A percentile compares a stretch with the other conserved stretches of the same genome.
Evolutionary conservation across 2,329 filamentous ascomycete species (phyloP).

Genomic region (Colletotrichum coccodes): DNA sequence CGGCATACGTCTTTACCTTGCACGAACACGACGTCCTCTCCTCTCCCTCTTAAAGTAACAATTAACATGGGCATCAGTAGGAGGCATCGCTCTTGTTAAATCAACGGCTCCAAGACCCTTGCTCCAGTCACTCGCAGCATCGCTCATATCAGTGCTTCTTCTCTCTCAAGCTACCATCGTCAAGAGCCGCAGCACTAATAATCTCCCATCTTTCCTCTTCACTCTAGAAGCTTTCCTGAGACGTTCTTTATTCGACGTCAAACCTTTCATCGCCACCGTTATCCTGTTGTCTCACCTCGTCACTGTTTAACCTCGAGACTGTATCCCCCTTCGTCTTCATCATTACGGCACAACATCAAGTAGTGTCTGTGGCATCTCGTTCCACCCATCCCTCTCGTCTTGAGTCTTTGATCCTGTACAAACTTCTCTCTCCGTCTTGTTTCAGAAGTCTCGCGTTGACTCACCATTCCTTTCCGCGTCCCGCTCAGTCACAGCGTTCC

Average conservation of each 20-base stretch:
- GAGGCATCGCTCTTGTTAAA: conserved; percentile 15
- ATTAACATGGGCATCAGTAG: conserved; percentile 7
- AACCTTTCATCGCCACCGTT: background rate
- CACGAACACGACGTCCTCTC: conserved; percentile 1
- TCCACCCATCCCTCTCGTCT: background rate
- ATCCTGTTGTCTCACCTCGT: background rate
- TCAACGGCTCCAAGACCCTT: conserved; percentile 26
- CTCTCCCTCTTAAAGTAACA: too few species aligned
- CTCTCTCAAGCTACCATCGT: conserved; percentile 9
- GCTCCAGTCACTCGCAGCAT: conserved; percentile 10
- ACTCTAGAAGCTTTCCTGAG: background rate
- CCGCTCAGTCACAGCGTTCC: background rate
- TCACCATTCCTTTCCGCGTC: background rate
- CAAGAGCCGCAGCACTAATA: conserved; percentile 23
- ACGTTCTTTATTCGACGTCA: conserved; percentile 11
- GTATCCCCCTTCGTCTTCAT: background rate
- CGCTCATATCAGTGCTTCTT: background rate
- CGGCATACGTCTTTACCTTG: conserved; percentile 20
- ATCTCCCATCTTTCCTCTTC: background rate
- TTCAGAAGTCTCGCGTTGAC: conserved; percentile 10
- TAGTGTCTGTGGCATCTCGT: background rate
- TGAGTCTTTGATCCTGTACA: conserved; percentile 16
- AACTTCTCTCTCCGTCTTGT: conserved; percentile 15
- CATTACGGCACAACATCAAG: conserved; percentile 4
- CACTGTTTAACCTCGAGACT: conserved; percentile 7